Conservation (phyloP, 176 grass and related monocot species). For the Panicum miliaceum region DNA sequence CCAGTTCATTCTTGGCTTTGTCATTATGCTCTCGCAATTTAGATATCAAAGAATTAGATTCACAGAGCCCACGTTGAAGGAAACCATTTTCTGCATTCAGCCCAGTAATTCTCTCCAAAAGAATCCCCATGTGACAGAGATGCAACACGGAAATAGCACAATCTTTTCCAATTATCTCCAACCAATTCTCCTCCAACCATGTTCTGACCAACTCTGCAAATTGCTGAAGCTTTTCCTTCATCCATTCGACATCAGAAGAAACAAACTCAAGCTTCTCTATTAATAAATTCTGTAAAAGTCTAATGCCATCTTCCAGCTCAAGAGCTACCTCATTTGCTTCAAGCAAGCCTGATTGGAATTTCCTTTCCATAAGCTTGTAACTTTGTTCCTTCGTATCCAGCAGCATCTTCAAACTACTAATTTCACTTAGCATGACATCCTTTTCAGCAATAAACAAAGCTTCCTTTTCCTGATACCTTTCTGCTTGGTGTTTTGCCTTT, state of each 20-base stretch:
- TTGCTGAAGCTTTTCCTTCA: conserved; percentile 65
- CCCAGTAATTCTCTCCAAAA: conserved; percentile 86
- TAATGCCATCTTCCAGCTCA: conserved; percentile 70
- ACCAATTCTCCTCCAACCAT: conserved; percentile 85
- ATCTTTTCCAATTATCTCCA: conserved; percentile 94
- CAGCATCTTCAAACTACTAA: conserved; percentile 58
- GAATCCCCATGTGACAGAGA: conserved; percentile 91
- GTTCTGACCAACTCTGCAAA: conserved; percentile 56
- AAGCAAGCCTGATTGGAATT: conserved; percentile 54
- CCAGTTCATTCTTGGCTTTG: conserved; percentile 80
- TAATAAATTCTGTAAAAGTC: conserved; percentile 54
- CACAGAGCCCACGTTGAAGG: conserved; percentile 68
- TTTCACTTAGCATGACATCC: conserved; percentile 48
- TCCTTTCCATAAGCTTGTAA: conserved; percentile 57
- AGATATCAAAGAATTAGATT: conserved; percentile 83
- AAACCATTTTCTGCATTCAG: conserved; percentile 87
- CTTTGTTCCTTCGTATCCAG: conserved; percentile 62
- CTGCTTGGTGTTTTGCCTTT: conserved; percentile 64
- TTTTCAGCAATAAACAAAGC: conserved; percentile 57
- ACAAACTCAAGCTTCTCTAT: conserved; percentile 67
- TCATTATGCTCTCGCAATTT: conserved; percentile 74
- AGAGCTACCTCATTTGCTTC: conserved; percentile 62
- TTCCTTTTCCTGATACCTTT: conserved; percentile 61
- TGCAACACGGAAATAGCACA: conserved; percentile 91
- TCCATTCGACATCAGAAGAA: conserved; percentile 69